Conservation (phyloP, 2,329 filamentous ascomycete genomes). For the Colletotrichum liaoningense region DNA sequence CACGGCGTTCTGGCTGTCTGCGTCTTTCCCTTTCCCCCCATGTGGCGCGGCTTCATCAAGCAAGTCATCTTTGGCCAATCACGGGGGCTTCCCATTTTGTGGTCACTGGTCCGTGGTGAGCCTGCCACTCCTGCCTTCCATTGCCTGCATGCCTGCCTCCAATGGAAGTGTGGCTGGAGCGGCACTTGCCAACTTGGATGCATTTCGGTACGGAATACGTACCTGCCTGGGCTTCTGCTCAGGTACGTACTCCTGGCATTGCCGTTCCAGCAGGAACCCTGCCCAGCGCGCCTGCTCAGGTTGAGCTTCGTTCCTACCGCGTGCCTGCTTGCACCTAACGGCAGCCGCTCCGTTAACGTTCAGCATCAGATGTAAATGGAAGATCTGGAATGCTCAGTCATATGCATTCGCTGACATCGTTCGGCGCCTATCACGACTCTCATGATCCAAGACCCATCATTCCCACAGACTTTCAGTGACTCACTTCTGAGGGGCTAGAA, state of each 20-base stretch:
- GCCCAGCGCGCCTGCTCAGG: no score
- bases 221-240: no score
- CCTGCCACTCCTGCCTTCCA: background rate
- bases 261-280: no score
- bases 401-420: background rate
- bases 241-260: no score
- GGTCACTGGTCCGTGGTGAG: background rate
- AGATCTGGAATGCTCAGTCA: background rate
- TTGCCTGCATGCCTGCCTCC: background rate
- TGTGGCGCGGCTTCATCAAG: slow-evolving; percentile 17
- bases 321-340: background rate
- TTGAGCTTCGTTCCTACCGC: background rate
- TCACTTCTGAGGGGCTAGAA: background rate
- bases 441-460: slow-evolving; percentile 14
- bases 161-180: slow-evolving; percentile 11
- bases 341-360: slow-evolving; percentile 1
- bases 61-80: slow-evolving; percentile 18
- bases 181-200: background rate
- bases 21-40: background rate
- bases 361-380: background rate
- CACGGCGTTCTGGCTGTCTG: background rate
- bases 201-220: no score
- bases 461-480: slow-evolving; percentile 17
- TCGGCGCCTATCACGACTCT: background rate
- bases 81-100: background rate